Conservation (phyloP, 1,284 basidiomycete genomes). For the Microbotryomycetes sp. region DNA sequence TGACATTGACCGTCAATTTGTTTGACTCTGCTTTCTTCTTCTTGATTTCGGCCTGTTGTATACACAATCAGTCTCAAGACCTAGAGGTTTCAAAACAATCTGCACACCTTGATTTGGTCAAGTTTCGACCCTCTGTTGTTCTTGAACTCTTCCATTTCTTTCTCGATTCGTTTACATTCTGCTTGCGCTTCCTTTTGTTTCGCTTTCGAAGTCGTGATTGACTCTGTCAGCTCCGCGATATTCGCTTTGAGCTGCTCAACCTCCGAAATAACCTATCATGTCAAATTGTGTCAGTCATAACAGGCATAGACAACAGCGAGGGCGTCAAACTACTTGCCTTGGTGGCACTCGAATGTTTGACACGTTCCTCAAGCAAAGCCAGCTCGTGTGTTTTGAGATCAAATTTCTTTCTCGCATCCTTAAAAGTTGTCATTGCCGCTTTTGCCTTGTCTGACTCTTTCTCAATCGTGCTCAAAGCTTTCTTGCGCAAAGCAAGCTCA, state of each 20-base stretch:
- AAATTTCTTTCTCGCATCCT: slow-evolving; percentile 59
- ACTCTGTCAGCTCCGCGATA: slow-evolving; percentile 60
- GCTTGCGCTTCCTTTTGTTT: slow-evolving; percentile 69
- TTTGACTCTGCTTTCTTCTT: slow-evolving; percentile 74
- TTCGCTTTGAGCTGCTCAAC: slow-evolving; percentile 65
- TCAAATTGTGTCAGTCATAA: not conserved
- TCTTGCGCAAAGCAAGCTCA: slow-evolving; percentile 52
- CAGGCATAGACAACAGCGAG: slow-evolving; percentile 2
- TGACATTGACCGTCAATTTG: slow-evolving; percentile 72
- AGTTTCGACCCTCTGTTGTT: slow-evolving; percentile 97
- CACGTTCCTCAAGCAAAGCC: slow-evolving; percentile 71
- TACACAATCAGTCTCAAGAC: too few species aligned
- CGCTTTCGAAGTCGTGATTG: slow-evolving; percentile 61
- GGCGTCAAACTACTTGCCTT: slow-evolving; percentile 51
- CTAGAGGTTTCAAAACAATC: too few species aligned
- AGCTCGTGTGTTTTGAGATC: slow-evolving; percentile 89
- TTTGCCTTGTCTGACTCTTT: slow-evolving; percentile 54
- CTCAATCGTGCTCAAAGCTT: slow-evolving; percentile 54
- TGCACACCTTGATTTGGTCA: slow-evolving; percentile 74
- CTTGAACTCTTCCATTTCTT: slow-evolving; percentile 97
- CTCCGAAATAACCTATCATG: slow-evolving; percentile 66
- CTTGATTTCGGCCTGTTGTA: slow-evolving; percentile 61
- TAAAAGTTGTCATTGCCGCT: slow-evolving; percentile 63
- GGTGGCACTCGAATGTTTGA: slow-evolving; percentile 81
- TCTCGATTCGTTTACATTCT: slow-evolving; percentile 80